Evolutionary conservation across 106 monocot genomes (phyloP), one percentile per base, ranked within the genome.

Genomic region (Acorus gramineus): DNA sequence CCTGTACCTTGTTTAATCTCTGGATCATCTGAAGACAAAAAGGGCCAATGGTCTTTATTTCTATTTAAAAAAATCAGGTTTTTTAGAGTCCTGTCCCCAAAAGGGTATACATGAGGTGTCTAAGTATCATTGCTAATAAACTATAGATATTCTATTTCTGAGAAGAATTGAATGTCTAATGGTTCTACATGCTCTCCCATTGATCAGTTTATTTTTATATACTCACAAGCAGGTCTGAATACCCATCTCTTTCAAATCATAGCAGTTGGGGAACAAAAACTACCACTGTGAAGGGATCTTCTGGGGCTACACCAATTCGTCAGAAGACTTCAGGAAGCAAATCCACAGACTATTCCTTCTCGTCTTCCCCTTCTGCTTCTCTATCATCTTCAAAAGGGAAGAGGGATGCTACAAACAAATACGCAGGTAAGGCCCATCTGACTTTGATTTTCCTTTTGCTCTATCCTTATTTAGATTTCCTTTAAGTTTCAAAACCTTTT

Each of bases 161-260:
- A 28, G 28, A 28, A 28, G 28, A 28, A 28, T 28, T 28, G 28
- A 28, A 28, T 28, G 28, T 28, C 28, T 28, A 28, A 28, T 28
- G 1, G 28, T 28, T 28, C 28, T 28, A 28, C 28, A 28, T 28
- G 28, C 28, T 28, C 28, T 1, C 28, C 28, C 1, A 28, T 28
- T 28, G 28, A 28, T 28, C 28, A 11, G 48, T 47, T 59, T 50
- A 4, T 13, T 59, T 49, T 7, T 4, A 0, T 65, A 14, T 14
- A 3, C 57, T 42, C n/a, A 43, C 50, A 51, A 4, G 8, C 76
- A 92, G 91, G 62, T 77, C 75, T 6, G 81, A 74, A 43, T 88
- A 86, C 57, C 92, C 83, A 63, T 70, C 79, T 11, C 75, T 84
- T 14, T 70, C 71, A 49, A 80, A 60, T 65, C 66, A 78, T 47